phyloP scores from a whole-genome alignment of 345 rosid species.

The Gossypium thurberi region DNA sequence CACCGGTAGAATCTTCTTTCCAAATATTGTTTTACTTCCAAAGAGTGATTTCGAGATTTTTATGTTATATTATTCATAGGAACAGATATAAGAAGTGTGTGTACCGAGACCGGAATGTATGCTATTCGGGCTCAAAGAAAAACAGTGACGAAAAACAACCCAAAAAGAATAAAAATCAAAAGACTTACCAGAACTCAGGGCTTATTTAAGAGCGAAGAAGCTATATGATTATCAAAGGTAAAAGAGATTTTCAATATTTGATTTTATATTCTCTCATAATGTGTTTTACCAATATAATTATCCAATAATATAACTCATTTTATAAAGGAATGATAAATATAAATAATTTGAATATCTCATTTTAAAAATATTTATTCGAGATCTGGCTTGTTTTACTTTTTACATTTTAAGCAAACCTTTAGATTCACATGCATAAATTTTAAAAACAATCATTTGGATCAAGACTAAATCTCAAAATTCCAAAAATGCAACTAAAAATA shows the following conservation, averaged over 20 bases:
- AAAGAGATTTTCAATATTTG: conserved; percentile 41
- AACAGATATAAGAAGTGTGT: background rate
- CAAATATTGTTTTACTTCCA: background rate
- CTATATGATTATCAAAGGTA: conserved; percentile 28
- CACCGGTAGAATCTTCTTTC: background rate
- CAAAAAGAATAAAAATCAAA: background rate
- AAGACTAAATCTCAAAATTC: too few species aligned
- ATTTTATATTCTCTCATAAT: too few species aligned
- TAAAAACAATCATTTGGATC: too few species aligned
- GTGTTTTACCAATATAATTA: too few species aligned
- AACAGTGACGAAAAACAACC: background rate
- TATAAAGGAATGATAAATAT: too few species aligned
- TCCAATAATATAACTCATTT: too few species aligned
- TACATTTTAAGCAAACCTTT: rapidly evolving
- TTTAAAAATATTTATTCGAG: too few species aligned
- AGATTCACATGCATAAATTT: too few species aligned
- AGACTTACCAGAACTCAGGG: background rate
- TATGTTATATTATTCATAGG: background rate
- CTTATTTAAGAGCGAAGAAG: background rate
- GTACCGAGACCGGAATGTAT: background rate
- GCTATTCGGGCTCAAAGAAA: background rate
- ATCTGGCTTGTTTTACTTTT: too few species aligned
- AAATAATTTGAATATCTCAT: too few species aligned
- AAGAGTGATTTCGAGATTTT: background rate
- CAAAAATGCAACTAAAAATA: too few species aligned